Conservation (phyloP, 1,139 yeast genomes). For the Blastobotrys ciferrii region DNA sequence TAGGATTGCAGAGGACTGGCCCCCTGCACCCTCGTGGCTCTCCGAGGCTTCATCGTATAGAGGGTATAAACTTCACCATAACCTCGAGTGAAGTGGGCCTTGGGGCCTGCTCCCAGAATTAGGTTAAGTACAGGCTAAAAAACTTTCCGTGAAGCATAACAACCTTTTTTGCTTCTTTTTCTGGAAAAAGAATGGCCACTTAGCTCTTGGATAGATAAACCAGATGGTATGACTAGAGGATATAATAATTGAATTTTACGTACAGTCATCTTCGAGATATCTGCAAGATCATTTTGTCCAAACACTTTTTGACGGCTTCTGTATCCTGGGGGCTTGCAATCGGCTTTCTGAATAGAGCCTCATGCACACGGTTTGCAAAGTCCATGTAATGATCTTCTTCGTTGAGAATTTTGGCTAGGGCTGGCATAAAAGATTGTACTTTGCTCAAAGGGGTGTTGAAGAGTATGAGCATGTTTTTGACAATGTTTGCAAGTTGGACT, state of each 20-base stretch:
- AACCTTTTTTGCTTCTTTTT: too few relatives aligned
- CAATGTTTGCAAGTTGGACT: slow-evolving; percentile 14
- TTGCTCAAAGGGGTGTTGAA: slow-evolving; percentile 15
- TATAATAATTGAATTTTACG: background rate
- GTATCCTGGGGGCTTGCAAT: slow-evolving; percentile 9
- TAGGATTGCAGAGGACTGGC: too few relatives aligned
- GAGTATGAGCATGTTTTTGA: slow-evolving; percentile 15
- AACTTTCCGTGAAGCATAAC: too few relatives aligned
- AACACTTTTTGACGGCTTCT: slow-evolving; percentile 10
- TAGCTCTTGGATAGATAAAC: too few relatives aligned
- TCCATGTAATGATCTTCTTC: slow-evolving; percentile 16
- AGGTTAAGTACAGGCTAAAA: too few relatives aligned
- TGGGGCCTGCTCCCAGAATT: too few relatives aligned
- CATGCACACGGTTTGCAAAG: slow-evolving; percentile 14
- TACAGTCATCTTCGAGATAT: slow-evolving; percentile 1
- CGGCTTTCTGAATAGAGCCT: slow-evolving; percentile 12
- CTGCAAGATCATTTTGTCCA: slow-evolving; percentile 13
- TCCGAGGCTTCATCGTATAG: too few relatives aligned
- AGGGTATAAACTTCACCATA: too few relatives aligned
- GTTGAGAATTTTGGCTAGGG: slow-evolving; percentile 13
- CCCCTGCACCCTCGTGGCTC: too few relatives aligned
- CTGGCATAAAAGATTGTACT: slow-evolving; percentile 16
- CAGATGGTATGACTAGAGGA: background rate
- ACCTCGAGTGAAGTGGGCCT: too few relatives aligned
- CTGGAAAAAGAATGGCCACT: too few relatives aligned